Evolutionary conservation across 2,329 filamentous ascomycete species (phyloP).

Genomic region (Trichoderma semiorbis): DNA sequence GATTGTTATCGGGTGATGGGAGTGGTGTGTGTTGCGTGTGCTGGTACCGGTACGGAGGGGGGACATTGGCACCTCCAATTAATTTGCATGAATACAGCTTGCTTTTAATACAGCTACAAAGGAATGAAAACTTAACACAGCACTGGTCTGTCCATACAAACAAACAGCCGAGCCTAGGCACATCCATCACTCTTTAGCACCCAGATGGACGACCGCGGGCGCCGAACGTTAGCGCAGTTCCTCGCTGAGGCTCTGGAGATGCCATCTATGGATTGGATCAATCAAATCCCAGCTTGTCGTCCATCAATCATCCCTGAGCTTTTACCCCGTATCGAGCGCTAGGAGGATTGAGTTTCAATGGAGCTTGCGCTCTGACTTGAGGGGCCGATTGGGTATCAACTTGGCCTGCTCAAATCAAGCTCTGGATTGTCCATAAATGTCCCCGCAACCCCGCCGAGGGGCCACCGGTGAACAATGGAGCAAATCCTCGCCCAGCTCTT

Average conservation of each 20-base stretch:
- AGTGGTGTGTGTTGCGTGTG: neutral
- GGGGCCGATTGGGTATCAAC: neutral
- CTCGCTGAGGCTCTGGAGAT: neutral
- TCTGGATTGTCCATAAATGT: neutral
- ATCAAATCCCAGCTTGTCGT: neutral
- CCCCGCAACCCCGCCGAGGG: neutral
- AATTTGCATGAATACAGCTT: too few species aligned
- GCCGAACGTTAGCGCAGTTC: neutral
- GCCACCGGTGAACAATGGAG: neutral
- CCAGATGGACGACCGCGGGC: neutral
- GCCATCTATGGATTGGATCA: neutral
- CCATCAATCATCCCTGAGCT: neutral
- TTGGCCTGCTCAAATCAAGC: neutral
- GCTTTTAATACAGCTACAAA: too few species aligned
- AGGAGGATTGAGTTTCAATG: neutral
- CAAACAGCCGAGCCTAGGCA: too few species aligned
- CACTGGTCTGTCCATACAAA: too few species aligned
- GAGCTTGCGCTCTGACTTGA: neutral
- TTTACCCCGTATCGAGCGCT: neutral
- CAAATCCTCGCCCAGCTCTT: neutral
- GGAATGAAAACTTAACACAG: too few species aligned
- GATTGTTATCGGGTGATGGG: conserved; percentile 11
- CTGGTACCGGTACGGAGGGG: neutral
- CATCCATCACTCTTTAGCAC: neutral
- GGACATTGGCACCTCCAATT: neutral